Evolutionary conservation across 2,329 filamentous ascomycete genomes (phyloP).

Genomic region (Stagonosporopsis chrysanthemi): DNA sequence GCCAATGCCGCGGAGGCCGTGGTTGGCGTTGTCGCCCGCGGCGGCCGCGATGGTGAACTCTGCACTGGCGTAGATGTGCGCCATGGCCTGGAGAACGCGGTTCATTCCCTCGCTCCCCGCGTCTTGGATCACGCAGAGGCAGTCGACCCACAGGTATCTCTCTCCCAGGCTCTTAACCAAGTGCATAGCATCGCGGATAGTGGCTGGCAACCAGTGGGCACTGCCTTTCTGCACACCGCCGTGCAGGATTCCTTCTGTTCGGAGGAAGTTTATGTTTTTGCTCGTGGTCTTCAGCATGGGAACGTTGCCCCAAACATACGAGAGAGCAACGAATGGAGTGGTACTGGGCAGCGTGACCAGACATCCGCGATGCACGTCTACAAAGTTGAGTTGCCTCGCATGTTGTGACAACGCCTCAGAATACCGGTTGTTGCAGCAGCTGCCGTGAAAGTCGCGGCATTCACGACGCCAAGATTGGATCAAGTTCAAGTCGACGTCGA

Average conservation of each 20-base stretch:
- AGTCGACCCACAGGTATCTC: conserved; percentile 1
- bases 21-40: background rate
- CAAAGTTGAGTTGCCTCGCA: conserved; percentile 5
- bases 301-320: conserved; percentile 4
- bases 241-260: background rate
- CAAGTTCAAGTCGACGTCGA: background rate
- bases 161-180: background rate
- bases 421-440: background rate
- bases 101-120: background rate
- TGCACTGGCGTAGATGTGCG: background rate
- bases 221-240: background rate
- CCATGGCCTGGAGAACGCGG: background rate
- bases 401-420: conserved; percentile 11
- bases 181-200: conserved; percentile 1
- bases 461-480: background rate
- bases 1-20: background rate
- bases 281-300: background rate
- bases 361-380: background rate
- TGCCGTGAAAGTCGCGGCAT: background rate
- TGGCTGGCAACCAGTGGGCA: background rate
- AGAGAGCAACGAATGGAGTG: background rate
- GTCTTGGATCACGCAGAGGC: conserved; percentile 2
- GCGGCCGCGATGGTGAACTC: conserved; percentile 1
- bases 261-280: background rate
- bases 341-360: background rate